Conservation (phyloP, 2,329 filamentous ascomycete genomes). For the Endoconidiophora polonica region DNA sequence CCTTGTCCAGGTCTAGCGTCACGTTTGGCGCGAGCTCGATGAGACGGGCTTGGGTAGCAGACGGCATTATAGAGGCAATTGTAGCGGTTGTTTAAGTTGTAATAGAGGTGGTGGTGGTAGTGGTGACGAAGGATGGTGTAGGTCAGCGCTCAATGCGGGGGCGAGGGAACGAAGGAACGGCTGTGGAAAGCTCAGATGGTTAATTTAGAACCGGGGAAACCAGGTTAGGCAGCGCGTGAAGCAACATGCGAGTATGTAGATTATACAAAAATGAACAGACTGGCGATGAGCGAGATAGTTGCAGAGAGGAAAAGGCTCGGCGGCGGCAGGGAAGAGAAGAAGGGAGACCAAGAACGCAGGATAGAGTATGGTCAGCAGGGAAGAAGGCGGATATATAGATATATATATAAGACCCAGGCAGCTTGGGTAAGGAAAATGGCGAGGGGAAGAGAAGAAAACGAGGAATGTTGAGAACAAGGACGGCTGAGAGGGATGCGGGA, state of each 20-base stretch:
- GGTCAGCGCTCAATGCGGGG: neutral
- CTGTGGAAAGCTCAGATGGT: neutral
- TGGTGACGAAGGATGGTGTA: neutral
- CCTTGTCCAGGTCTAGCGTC: constrained; percentile 11
- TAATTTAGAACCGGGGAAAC: neutral
- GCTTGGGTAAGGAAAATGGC: neutral
- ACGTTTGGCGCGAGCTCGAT: constrained; percentile 12
- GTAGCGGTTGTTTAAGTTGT: neutral
- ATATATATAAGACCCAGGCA: neutral
- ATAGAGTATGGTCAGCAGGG: too few species aligned
- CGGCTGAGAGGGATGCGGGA: neutral
- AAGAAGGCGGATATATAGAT: too few species aligned
- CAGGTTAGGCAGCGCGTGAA: neutral
- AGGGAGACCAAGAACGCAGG: neutral
- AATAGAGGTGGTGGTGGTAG: neutral
- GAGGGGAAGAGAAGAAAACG: neutral
- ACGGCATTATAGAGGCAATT: constrained; percentile 4
- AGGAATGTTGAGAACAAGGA: neutral
- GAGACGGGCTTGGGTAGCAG: constrained; percentile 8
- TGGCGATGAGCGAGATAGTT: neutral
- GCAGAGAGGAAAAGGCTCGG: neutral
- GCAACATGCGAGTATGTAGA: neutral
- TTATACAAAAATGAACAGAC: too few species aligned
- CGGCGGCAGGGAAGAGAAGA: neutral
- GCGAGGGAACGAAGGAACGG: constrained; percentile 4